These are phyloP conservation scores for Noccaea caerulescens DNA, from an alignment of 345 rosid species.

Conservation along the genomic window DNA sequence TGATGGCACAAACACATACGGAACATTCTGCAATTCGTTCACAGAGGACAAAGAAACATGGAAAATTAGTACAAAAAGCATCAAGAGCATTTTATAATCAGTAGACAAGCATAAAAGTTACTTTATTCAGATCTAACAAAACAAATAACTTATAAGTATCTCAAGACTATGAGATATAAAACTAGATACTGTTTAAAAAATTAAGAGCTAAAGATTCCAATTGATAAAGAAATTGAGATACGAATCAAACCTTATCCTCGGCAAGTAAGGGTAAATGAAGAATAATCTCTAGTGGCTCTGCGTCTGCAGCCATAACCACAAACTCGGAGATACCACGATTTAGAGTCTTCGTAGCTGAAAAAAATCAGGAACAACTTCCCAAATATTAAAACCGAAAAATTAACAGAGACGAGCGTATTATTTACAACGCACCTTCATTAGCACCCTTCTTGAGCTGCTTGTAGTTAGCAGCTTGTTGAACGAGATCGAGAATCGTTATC, in stretches of 20 bases:
- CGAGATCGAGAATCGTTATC: slow-evolving; percentile 82
- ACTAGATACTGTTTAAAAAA: too few relatives aligned
- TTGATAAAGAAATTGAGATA: not conserved
- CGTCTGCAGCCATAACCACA: slow-evolving; percentile 80
- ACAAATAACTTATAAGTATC: too few relatives aligned
- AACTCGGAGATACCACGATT: slow-evolving; percentile 97
- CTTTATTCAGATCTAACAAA: too few relatives aligned
- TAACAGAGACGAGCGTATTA: not conserved
- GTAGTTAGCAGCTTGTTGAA: slow-evolving; percentile 95
- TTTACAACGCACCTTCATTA: slow-evolving; percentile 64
- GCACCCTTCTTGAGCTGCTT: slow-evolving; percentile 99
- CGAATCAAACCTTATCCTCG: slow-evolving; percentile 65
- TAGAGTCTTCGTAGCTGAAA: slow-evolving; percentile 88
- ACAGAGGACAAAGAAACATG: not conserved
- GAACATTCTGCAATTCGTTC: slow-evolving; percentile 76
- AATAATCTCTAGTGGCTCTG: slow-evolving; percentile 89
- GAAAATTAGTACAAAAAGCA: not conserved
- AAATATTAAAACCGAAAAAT: not conserved
- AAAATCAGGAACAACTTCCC: not conserved
- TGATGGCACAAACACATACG: slow-evolving; percentile 96
- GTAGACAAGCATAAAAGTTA: not conserved
- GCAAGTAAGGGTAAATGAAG: slow-evolving; percentile 81
- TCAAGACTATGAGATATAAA: too few relatives aligned
- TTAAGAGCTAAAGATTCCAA: not conserved
- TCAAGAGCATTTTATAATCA: not conserved